Evolutionary conservation across 75 land plant genomes (phyloP).

Genomic region (Picea sitchensis): DNA sequence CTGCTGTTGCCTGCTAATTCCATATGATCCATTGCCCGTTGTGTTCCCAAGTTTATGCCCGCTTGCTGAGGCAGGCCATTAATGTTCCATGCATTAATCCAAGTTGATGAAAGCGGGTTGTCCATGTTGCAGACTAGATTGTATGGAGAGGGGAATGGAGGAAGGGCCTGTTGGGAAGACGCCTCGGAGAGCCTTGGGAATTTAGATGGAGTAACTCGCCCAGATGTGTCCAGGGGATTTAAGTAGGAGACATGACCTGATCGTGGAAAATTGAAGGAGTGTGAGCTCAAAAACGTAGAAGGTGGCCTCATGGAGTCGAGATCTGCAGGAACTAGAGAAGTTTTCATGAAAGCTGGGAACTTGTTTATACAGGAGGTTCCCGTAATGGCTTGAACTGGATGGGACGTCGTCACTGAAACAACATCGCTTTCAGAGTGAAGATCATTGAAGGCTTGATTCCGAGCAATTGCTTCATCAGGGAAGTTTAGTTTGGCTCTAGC

Average conservation of each 20-base stretch:
- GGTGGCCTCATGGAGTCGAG: neutral
- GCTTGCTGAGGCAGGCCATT: neutral
- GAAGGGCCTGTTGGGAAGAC: neutral
- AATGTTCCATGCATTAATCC: neutral
- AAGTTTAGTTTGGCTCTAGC: constrained; percentile 23
- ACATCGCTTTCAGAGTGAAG: neutral
- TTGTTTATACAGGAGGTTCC: neutral
- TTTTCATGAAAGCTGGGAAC: neutral
- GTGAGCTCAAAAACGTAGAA: neutral
- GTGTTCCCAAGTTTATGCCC: neutral
- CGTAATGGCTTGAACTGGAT: neutral
- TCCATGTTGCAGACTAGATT: neutral
- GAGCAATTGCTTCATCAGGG: constrained; percentile 12
- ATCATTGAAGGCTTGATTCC: neutral
- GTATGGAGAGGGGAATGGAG: neutral
- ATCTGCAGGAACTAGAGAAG: neutral
- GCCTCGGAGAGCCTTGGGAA: no score
- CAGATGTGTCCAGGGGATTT: neutral
- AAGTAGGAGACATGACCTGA: neutral
- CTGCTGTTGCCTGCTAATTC: neutral
- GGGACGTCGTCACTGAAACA: no score
- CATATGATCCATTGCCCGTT: neutral
- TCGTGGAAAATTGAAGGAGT: neutral
- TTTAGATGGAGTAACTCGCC: no score
- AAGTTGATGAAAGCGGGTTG: neutral